Conservation (phyloP, 2,329 filamentous ascomycete species). For the Xylaria sp. region DNA sequence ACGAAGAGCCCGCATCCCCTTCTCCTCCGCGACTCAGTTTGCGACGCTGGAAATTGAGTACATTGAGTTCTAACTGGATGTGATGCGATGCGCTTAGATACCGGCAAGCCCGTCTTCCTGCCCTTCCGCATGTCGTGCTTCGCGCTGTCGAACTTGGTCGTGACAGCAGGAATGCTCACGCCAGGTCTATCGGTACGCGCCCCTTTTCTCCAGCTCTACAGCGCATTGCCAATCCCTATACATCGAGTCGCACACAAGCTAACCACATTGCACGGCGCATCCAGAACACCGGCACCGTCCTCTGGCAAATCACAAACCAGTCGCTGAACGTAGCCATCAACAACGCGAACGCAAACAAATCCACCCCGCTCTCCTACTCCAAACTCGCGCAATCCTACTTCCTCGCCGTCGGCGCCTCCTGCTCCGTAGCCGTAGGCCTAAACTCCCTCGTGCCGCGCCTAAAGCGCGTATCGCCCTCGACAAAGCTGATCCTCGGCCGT, state of each 20-base stretch:
- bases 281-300: constrained; percentile 82
- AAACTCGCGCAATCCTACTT: constrained; percentile 91
- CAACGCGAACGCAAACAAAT: constrained; percentile 97
- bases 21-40: background rate
- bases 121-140: constrained; percentile 98
- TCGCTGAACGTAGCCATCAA: constrained; percentile 99
- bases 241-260: constrained; percentile 11
- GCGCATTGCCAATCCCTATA: background rate
- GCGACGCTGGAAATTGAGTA: background rate
- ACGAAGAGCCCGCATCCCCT: constrained; percentile 15
- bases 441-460: constrained; percentile 90
- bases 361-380: constrained; percentile 82
- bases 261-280: constrained; percentile 30
- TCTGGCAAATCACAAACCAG: constrained; percentile 97
- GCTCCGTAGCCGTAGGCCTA: constrained; percentile 90
- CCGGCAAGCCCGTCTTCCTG: constrained; percentile 88
- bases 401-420: constrained; percentile 91
- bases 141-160: constrained; percentile 90
- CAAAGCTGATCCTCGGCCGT: constrained; percentile 81
- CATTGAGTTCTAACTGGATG: constrained; percentile 37
- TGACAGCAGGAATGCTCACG: constrained; percentile 97
- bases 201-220: background rate
- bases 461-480: constrained; percentile 77
- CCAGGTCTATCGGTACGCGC: constrained; percentile 77
- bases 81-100: constrained; percentile 68